Conservation (phyloP, 106 monocot species). For the Apostasia shenzhenica region DNA sequence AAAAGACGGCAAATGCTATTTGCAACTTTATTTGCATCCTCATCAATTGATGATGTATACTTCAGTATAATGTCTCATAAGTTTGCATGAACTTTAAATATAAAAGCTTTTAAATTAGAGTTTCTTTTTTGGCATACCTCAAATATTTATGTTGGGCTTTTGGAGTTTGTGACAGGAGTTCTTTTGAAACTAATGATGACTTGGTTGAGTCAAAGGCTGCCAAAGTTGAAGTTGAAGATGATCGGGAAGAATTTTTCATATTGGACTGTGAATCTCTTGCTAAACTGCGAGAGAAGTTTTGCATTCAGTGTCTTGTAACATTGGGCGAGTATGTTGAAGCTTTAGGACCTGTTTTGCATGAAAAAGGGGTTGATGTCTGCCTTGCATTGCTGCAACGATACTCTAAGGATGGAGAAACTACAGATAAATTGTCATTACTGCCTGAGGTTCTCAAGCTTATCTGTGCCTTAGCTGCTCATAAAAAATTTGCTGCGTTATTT, state of each 20-base stretch:
- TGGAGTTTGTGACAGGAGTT: conserved; percentile 19
- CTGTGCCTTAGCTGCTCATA: conserved; percentile 81
- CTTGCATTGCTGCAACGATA: conserved; percentile 64
- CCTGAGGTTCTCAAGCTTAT: conserved; percentile 89
- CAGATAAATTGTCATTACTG: conserved; percentile 32
- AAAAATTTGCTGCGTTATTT: conserved; percentile 87
- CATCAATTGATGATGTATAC: too few species aligned
- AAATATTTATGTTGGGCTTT: too few species aligned
- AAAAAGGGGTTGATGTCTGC: conserved; percentile 96
- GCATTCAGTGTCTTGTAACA: conserved; percentile 78
- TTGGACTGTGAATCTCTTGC: conserved; percentile 56
- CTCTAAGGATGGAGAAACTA: conserved; percentile 37
- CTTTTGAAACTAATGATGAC: conserved; percentile 27
- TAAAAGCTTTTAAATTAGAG: too few species aligned
- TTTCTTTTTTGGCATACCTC: too few species aligned
- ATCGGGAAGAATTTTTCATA: conserved; percentile 49
- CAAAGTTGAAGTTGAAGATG: conserved; percentile 38
- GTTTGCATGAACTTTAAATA: too few species aligned
- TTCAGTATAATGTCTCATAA: too few species aligned
- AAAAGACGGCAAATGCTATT: too few species aligned
- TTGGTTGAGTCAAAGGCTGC: conserved; percentile 14
- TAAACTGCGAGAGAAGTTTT: conserved; percentile 66
- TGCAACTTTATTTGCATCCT: too few species aligned
- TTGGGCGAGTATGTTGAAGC: conserved; percentile 98
- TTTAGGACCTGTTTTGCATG: conserved; percentile 83